phyloP scores from a whole-genome alignment of 805 yeast genomes.

The Candida pini region DNA sequence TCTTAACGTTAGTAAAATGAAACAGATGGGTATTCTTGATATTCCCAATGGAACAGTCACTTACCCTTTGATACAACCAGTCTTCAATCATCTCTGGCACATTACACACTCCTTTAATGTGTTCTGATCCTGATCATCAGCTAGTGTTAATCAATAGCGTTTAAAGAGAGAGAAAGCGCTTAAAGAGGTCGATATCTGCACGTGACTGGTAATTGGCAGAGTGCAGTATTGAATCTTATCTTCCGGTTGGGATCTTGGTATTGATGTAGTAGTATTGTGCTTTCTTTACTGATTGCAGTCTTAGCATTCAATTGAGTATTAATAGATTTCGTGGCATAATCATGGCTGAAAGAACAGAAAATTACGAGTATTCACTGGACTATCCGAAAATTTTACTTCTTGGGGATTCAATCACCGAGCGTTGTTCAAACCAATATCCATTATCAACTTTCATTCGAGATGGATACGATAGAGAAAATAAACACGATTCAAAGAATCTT shows the following conservation, averaged over 20 bases:
- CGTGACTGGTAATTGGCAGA: too few species aligned
- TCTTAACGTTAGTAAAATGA: not conserved
- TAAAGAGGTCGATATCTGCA: too few species aligned
- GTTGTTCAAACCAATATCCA: conserved; percentile 20
- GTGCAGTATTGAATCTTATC: too few species aligned
- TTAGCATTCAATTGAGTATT: not conserved
- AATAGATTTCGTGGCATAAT: not conserved
- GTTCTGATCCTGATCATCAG: too few species aligned
- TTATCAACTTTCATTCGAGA: conserved; percentile 12
- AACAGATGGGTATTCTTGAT: not conserved
- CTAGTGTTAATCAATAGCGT: too few species aligned
- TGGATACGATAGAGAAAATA: conserved; percentile 10
- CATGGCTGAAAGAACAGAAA: conserved; percentile 13
- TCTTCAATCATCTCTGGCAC: conserved; percentile 44
- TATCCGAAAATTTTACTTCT: conserved; percentile 20
- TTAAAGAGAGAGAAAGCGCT: too few species aligned
- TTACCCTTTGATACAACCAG: conserved; percentile 33
- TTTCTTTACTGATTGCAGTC: too few species aligned
- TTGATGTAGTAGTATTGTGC: not conserved
- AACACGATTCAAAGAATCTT: not conserved
- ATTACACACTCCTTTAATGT: too few species aligned
- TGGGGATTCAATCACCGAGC: conserved; percentile 29
- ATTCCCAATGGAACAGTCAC: conserved; percentile 2
- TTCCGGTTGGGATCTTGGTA: too few species aligned
- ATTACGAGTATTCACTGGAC: conserved; percentile 13